A percentile compares a stretch with the other conserved stretches of the same genome.
Conservation (phyloP, 306 rosid genomes). For the Fragaria nilgerrensis region DNA sequence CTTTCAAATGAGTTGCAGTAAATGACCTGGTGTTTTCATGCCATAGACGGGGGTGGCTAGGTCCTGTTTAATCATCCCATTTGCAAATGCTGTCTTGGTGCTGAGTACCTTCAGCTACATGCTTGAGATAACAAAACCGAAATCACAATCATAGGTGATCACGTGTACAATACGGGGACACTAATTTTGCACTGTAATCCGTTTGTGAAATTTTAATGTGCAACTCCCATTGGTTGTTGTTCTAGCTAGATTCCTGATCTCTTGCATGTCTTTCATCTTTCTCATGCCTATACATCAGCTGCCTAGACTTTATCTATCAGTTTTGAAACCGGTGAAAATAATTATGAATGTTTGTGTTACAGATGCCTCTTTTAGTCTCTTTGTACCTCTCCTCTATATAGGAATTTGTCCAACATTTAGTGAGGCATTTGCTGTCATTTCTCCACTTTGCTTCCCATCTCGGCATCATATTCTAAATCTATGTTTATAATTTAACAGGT, state of each 20-base stretch:
- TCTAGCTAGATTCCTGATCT: background rate
- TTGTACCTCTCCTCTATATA: background rate
- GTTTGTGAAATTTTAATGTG: background rate
- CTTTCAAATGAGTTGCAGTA: background rate
- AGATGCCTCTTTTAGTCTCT: background rate
- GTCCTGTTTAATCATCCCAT: background rate
- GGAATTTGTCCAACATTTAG: background rate
- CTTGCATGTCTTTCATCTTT: background rate
- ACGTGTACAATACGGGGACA: background rate
- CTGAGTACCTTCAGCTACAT: background rate
- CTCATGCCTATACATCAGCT: background rate
- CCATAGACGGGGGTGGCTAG: background rate
- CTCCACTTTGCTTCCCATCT: slow-evolving; percentile 6
- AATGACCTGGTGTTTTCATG: background rate
- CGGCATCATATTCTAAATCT: slow-evolving; percentile 15
- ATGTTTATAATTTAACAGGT: slow-evolving; percentile 41
- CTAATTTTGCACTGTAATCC: background rate
- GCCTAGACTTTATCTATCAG: background rate
- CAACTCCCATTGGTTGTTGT: background rate
- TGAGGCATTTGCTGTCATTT: background rate
- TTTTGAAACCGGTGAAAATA: background rate
- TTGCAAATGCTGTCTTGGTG: background rate
- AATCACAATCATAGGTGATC: background rate
- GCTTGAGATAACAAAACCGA: background rate
- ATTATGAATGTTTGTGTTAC: background rate